These are phyloP conservation scores for Fragilariopsis cylindrus DNA, from an alignment of 108 stramenopile species.

Conservation along the genomic window DNA sequence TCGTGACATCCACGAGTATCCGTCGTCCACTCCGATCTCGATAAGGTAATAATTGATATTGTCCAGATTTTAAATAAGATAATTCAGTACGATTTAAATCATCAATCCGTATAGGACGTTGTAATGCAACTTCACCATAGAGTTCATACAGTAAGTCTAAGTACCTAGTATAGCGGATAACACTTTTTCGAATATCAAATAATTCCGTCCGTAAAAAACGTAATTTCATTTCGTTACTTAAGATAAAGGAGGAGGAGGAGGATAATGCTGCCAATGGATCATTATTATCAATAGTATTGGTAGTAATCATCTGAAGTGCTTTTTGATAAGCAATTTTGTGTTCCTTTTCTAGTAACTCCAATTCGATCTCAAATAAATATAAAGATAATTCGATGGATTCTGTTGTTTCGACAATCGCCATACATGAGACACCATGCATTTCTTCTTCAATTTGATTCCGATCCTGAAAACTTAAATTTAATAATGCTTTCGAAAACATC, in stretches of 20 bases:
- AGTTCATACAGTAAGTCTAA: constrained; percentile 40
- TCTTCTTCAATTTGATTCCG: too few relatives aligned
- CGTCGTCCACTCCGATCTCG: constrained; percentile 15
- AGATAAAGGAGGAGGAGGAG: background rate
- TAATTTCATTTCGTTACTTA: constrained; percentile 14
- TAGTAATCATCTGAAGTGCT: too few relatives aligned
- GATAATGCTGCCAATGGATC: too few relatives aligned
- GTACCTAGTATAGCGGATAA: constrained; percentile 17
- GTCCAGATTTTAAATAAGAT: background rate
- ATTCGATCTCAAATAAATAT: too few relatives aligned
- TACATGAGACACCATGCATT: too few relatives aligned
- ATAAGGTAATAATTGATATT: constrained; percentile 4
- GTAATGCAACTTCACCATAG: constrained; percentile 28
- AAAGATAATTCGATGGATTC: too few relatives aligned
- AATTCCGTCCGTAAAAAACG: constrained; percentile 38
- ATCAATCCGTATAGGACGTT: constrained; percentile 1
- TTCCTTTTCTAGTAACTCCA: too few relatives aligned
- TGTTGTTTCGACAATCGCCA: too few relatives aligned
- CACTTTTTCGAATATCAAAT: constrained; percentile 36
- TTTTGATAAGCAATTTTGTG: too few relatives aligned
- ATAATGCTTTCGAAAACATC: too few relatives aligned
- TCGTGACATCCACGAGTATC: background rate
- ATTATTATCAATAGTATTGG: too few relatives aligned
- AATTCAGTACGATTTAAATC: constrained; percentile 3
- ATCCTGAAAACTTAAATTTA: too few relatives aligned